These are phyloP conservation scores for Apiospora marii DNA, from an alignment of 2,329 filamentous ascomycete genomes.

Conservation along the genomic window DNA sequence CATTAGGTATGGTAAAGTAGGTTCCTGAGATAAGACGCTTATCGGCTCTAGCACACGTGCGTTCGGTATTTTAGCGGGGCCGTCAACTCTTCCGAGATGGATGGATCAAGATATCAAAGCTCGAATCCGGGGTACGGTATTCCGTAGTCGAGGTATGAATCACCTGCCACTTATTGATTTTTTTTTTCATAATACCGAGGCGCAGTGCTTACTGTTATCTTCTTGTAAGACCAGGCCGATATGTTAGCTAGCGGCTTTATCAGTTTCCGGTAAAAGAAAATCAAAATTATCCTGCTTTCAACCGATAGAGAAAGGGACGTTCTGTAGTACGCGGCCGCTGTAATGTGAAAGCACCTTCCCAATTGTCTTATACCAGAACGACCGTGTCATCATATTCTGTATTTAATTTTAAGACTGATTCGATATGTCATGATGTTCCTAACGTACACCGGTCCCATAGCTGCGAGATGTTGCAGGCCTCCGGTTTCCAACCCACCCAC, in stretches of 20 bases:
- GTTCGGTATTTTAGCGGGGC: neutral
- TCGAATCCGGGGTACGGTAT: neutral
- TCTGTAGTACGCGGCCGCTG: neutral
- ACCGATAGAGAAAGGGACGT: neutral
- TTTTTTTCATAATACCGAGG: neutral
- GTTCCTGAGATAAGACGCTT: conserved; percentile 8
- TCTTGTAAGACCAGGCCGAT: neutral
- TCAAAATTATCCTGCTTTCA: neutral
- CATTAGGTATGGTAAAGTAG: neutral
- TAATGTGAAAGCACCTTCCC: neutral
- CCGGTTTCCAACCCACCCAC: neutral
- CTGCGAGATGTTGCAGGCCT: neutral
- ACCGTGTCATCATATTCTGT: neutral
- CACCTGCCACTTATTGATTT: neutral
- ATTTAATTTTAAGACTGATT: neutral
- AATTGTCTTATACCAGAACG: neutral
- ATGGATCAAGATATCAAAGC: neutral
- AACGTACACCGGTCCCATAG: neutral
- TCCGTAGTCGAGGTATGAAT: neutral
- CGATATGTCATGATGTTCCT: neutral
- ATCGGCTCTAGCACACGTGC: neutral
- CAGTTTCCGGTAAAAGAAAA: neutral
- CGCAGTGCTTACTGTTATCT: neutral
- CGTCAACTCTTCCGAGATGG: neutral
- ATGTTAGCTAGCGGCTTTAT: neutral